Base-by-base conservation (phyloP, 148 eudicot species). In the Cornus controversa region DNA sequence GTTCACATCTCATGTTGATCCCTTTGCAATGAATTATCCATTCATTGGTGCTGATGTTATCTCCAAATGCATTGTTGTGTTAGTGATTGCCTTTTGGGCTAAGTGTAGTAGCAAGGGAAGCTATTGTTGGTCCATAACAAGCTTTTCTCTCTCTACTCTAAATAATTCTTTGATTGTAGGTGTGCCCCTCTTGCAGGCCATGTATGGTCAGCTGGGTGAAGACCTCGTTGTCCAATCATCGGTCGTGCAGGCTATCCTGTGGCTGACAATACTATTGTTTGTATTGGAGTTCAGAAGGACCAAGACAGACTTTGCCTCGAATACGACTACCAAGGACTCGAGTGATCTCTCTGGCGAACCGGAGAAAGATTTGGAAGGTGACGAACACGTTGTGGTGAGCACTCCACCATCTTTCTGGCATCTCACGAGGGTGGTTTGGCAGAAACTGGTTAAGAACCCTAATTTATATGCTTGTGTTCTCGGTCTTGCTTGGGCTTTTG, bases 161-260 rank as follows among this genome's bases (percentile, higher is more conserved):
- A 90, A 92, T 2, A 92, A 80, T 50, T 81, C 94, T 27, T 85
- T 90, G 7, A 92, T 92, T 28, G 94, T 92, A 15, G 97, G 94
- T 4, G 90, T 92, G 70, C 97, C 97, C 29, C 79, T 92, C 6
- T 10, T 86, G n/a, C 80, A 82, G 60, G 92, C 97, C 57, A 92
- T 92, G 97, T 92, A 92, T 66, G 97, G 94, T 29, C 80, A 8
- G 2, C 7, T 69, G 24, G 93, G 82, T 0, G 91, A 87, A 5
- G 89, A 92, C 45, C 86, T 92, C 27, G 97, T 90, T 11, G 94
- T 92, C 40, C 97, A 92, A 66, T 83, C 82, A 6, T 92, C 94
- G n/a, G 92, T 92, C 5, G 60, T 86, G 18, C 97, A 92, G 66
- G 92, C 93, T 13, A 83, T 92, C 7, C 67, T 89, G 16, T 92